These are phyloP conservation scores for Myrica gale DNA, from an alignment of 306 rosid genomes.

Conservation along the genomic window DNA sequence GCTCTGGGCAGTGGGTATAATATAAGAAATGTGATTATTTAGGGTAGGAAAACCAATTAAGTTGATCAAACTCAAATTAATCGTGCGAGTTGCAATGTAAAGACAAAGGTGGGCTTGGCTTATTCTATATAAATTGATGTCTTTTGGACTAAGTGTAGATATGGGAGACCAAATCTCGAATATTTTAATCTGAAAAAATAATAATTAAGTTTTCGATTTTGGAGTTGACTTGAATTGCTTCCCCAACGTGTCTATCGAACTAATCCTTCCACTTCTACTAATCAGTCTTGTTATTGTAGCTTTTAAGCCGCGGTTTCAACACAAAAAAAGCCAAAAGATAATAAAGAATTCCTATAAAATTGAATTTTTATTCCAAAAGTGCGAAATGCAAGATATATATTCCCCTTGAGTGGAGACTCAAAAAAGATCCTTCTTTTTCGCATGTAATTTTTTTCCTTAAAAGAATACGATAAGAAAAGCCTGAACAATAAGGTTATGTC, in stretches of 20 bases:
- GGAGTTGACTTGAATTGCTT: not conserved
- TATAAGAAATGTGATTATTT: not conserved
- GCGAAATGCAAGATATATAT: not conserved
- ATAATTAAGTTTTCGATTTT: not conserved
- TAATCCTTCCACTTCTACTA: not conserved
- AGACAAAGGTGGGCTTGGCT: not conserved
- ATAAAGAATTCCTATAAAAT: not conserved
- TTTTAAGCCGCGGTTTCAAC: not conserved
- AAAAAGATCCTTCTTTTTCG: constrained; percentile 4
- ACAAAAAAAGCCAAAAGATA: not conserved
- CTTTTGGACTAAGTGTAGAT: not conserved
- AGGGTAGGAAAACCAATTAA: not conserved
- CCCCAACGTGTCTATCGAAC: not conserved
- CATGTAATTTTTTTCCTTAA: not conserved
- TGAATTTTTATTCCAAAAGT: not conserved
- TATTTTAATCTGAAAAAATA: not conserved
- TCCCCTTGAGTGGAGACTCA: constrained; percentile 6
- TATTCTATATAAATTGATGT: not conserved
- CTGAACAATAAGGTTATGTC: constrained; percentile 21
- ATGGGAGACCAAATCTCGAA: not conserved
- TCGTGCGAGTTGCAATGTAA: not conserved
- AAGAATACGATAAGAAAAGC: not conserved
- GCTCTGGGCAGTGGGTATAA: not conserved
- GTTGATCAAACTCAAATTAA: not conserved
- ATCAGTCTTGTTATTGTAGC: not conserved